Conservation (phyloP, 2,329 filamentous ascomycete species). For the Fusarium succisae region DNA sequence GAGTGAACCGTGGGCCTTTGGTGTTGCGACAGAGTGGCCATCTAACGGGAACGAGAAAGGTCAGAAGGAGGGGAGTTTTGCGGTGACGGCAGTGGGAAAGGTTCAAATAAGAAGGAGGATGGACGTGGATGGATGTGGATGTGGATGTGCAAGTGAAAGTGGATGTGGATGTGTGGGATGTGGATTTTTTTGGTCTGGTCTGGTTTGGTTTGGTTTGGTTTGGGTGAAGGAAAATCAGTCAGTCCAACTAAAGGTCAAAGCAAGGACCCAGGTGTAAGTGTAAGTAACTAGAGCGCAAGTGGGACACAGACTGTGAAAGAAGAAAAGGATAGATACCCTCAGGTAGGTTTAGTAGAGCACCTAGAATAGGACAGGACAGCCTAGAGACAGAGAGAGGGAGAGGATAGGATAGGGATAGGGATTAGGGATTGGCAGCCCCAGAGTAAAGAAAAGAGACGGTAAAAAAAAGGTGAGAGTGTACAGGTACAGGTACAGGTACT, state of each 20-base stretch:
- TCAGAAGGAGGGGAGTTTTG: constrained; percentile 42
- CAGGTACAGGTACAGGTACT: constrained; percentile 13
- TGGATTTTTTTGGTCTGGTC: constrained; percentile 2
- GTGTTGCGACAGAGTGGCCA: constrained; percentile 55
- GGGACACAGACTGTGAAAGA: constrained; percentile 22
- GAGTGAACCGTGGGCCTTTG: constrained; percentile 46
- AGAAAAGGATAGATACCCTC: constrained; percentile 4
- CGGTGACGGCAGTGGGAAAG: constrained; percentile 46
- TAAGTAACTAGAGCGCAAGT: constrained; percentile 20
- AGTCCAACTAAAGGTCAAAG: constrained; percentile 9
- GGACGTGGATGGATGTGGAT: not conserved
- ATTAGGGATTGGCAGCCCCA: constrained; percentile 13
- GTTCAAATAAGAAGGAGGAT: constrained; percentile 47
- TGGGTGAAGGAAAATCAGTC: constrained; percentile 7
- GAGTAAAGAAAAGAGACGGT: not conserved
- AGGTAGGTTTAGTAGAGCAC: constrained; percentile 1
- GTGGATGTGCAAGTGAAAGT: constrained; percentile 3
- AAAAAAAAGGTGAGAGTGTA: constrained; percentile 8
- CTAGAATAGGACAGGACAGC: constrained; percentile 19
- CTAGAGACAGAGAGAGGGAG: not conserved
- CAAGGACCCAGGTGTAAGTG: constrained; percentile 17
- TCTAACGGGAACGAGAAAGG: constrained; percentile 53
- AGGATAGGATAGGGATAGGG: constrained; percentile 22
- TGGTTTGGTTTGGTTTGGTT: not conserved
- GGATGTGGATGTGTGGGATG: constrained; percentile 1